Evolutionary conservation across 129 eudicot genomes (phyloP), one percentile per base, ranked within the genome.

Genomic region (Smallanthus sonchifolius): DNA sequence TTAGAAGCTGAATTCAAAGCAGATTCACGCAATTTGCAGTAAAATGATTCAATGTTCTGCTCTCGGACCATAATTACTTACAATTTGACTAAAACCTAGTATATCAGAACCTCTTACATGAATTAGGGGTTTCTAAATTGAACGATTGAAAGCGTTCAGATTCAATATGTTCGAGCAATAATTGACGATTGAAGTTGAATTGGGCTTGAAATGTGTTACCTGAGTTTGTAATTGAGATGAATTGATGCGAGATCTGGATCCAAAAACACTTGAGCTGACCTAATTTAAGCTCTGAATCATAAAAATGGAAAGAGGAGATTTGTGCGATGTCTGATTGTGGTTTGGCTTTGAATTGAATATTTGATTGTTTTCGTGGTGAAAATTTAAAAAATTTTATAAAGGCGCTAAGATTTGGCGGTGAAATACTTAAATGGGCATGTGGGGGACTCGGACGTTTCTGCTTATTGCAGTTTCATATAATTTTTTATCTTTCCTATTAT

Each of bases 11-110:
- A 84, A 78, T 82, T 80, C 17, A 83, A 16, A 34, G 98, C 95
- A 6, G 99, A 95, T 63, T 85, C 82, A 1, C 93, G 83, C 40
- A 95, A 62, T 75, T 78, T 80, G 43, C 77, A 2, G 64, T 91
- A 95, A 20, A 95, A 95, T 1, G 97, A 83, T 56, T 88, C 91
- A 19, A 86, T 84, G n/a, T 79, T 88, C 16, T 83, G 87, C 83
- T 94, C 98, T 70, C 98, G 74, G 69, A 90, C 98, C 98, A 94
- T 90, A 47, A 79, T 69, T 82, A 39, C 59, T 16, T 51, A 16
- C 15, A 28, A 48, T 9, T 55, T 38, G 9, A 72, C 83, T 93
- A 96, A 71, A 90, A 96, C 28, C 45, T 55, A 0, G 98, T 86
- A 49, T 86, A 90, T 10, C 39, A 94, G 81, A 73, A 88, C 91